Evolutionary conservation across 805 yeast species (phyloP).

Genomic region (Tetrapisispora iriomotensis): DNA sequence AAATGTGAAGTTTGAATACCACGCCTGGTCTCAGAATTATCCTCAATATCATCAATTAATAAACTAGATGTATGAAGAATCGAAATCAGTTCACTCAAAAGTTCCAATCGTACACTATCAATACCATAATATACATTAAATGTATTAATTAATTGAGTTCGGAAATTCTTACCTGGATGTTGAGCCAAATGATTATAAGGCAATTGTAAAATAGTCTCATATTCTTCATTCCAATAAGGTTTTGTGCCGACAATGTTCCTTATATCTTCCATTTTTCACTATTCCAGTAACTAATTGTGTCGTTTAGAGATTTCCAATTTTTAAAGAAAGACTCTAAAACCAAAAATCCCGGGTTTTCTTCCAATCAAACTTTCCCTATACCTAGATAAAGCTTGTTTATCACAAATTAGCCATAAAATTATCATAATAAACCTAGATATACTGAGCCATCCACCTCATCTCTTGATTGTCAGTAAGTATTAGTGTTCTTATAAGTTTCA

Average conservation of each 20-base stretch:
- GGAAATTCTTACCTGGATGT: conserved; percentile 48
- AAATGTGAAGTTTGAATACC: conserved; percentile 75
- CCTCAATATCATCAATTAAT: conserved; percentile 84
- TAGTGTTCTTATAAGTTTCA: too few relatives aligned
- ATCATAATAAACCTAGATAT: too few relatives aligned
- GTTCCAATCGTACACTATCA: conserved; percentile 29
- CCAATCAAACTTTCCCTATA: background rate
- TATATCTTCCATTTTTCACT: conserved; percentile 2
- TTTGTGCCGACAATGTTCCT: conserved; percentile 7
- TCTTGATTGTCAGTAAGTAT: too few relatives aligned
- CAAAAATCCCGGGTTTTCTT: background rate
- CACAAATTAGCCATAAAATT: too few relatives aligned
- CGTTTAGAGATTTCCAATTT: too few relatives aligned
- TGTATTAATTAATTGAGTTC: conserved; percentile 39
- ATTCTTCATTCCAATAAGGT: conserved; percentile 24
- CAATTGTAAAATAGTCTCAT: conserved; percentile 25
- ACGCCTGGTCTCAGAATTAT: conserved; percentile 56
- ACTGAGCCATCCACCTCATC: too few relatives aligned
- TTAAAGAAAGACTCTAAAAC: background rate
- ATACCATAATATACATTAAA: conserved; percentile 46
- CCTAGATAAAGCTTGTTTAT: too few relatives aligned
- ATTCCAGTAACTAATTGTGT: background rate
- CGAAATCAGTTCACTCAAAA: conserved; percentile 42
- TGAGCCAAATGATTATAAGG: conserved; percentile 45
- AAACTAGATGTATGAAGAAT: conserved; percentile 58